These are phyloP conservation scores for Flaveria bidentis DNA, from an alignment of 129 eudicot genomes.

Conservation along the genomic window DNA sequence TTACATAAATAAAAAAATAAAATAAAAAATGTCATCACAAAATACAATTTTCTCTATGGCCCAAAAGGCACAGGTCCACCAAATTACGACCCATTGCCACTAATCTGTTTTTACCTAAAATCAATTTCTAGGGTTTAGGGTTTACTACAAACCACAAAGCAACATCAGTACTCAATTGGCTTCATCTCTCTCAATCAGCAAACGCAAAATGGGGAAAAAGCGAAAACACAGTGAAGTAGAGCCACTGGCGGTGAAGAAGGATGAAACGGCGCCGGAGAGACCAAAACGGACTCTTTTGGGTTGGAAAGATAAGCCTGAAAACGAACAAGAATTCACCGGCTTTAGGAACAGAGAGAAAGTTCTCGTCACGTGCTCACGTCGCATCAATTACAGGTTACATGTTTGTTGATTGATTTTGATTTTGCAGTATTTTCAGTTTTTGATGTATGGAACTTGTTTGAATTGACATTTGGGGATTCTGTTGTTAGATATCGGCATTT, in stretches of 20 bases:
- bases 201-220: conserved; percentile 65
- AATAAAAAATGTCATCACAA: no score
- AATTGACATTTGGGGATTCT: neutral
- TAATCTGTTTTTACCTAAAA: no score
- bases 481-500: conserved; percentile 78
- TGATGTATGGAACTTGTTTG: neutral
- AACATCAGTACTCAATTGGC: neutral
- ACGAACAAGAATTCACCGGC: conserved; percentile 22
- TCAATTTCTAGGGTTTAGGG: conserved; percentile 15
- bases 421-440: neutral
- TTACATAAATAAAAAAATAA: no score
- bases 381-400: conserved; percentile 71
- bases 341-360: conserved; percentile 86
- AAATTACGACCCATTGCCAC: no score
- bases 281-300: conserved; percentile 87
- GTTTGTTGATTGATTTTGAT: no score
- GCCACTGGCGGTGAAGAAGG: conserved; percentile 37
- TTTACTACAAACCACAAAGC: neutral
- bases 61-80: no score
- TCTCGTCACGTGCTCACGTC: conserved; percentile 87
- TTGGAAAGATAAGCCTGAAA: conserved; percentile 56
- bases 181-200: neutral
- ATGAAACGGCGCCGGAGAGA: conserved; percentile 63
- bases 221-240: conserved; percentile 67
- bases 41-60: no score